phyloP scores from a whole-genome alignment of 345 rosid species.

The Eucalyptus erythrocorys region DNA sequence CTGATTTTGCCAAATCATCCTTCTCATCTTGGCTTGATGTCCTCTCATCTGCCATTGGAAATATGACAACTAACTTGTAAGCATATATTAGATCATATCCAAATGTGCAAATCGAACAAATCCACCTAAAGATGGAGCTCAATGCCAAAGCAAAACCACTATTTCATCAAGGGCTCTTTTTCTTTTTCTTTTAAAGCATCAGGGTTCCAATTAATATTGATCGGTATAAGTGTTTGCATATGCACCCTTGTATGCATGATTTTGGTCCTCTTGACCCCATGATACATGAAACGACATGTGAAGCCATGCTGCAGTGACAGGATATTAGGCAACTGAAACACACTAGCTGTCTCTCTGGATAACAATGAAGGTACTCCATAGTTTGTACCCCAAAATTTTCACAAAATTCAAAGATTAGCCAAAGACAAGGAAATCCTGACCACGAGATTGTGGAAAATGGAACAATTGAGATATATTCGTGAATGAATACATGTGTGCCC shows the following conservation, averaged over 20 bases:
- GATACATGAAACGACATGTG: background rate
- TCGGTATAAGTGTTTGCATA: background rate
- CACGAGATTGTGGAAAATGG: background rate
- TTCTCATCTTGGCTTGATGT: slow-evolving; percentile 4
- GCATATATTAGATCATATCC: background rate
- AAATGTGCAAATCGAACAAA: background rate
- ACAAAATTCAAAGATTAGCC: background rate
- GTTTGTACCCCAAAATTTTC: background rate
- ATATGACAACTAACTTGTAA: background rate
- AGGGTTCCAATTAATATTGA: background rate
- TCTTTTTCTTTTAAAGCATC: background rate
- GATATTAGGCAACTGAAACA: background rate
- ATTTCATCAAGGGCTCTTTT: background rate
- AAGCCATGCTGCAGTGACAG: background rate
- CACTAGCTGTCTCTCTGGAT: background rate
- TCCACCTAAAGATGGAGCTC: background rate
- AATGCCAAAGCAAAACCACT: background rate
- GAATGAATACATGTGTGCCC: background rate
- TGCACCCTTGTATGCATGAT: background rate
- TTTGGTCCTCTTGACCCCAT: background rate
- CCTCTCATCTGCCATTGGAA: slow-evolving; percentile 19
- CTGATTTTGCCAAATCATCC: background rate
- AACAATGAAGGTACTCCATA: background rate
- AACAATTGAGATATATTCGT: background rate
- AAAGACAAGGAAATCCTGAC: background rate